Conservation (phyloP, 139 green algal species). For the Chlorella sp. region DNA sequence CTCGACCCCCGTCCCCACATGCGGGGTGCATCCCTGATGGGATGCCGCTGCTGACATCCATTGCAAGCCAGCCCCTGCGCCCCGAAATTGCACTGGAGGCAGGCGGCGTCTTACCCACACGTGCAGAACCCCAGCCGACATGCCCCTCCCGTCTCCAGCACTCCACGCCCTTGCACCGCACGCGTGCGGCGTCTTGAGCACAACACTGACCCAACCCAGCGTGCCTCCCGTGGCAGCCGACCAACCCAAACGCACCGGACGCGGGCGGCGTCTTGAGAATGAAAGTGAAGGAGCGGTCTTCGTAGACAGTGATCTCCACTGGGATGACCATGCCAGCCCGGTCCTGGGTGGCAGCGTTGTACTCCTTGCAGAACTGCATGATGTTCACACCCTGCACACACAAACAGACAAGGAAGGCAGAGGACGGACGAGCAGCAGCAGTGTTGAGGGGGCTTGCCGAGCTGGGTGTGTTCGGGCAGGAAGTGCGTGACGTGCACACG, state of each 20-base stretch:
- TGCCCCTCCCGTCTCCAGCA: background rate
- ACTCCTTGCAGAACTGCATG: constrained; percentile 99
- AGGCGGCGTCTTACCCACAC: background rate
- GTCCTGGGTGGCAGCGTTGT: constrained; percentile 97
- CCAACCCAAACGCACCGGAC: constrained; percentile 47
- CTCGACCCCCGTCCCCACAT: no score
- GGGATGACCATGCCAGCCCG: constrained; percentile 97
- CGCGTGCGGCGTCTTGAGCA: no score
- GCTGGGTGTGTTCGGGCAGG: no score
- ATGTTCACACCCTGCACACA: constrained; percentile 97
- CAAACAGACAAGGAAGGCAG: background rate
- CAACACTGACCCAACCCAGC: no score
- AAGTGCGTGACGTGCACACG: no score
- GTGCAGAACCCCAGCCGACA: background rate
- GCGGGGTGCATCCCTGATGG: no score
- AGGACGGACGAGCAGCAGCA: background rate
- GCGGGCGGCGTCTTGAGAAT: constrained; percentile 98
- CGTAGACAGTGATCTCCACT: constrained; percentile 99
- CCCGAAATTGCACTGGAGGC: no score
- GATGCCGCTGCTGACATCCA: no score
- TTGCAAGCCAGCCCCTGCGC: no score
- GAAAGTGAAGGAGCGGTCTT: constrained; percentile 99
- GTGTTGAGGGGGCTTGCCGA: background rate
- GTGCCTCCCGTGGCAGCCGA: background rate
- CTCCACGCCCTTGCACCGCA: no score